Percentiles rank a stretch among this genome's conserved stretches.
phyloP scores from a whole-genome alignment of 1,139 yeast genomes.

The Lodderomyces elongisporus region DNA sequence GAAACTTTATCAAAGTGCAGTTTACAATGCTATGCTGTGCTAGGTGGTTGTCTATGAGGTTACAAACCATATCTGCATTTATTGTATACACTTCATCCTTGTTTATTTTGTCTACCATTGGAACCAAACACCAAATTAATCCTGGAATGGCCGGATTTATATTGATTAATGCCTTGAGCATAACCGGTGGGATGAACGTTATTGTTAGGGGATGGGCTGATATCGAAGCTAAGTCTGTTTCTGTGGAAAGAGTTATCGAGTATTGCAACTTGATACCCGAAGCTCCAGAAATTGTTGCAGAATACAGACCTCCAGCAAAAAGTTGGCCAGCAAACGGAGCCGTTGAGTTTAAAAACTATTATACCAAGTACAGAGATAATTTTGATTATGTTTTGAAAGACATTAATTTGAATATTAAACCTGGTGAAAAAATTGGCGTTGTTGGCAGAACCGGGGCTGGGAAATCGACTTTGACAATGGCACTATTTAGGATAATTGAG shows the following conservation, averaged over 20 bases:
- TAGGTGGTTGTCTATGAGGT: constrained; percentile 38
- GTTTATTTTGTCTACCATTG: constrained; percentile 21
- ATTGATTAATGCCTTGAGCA: constrained; percentile 32
- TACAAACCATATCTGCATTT: constrained; percentile 31
- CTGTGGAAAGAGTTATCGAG: constrained; percentile 34
- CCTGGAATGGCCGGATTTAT: constrained; percentile 36
- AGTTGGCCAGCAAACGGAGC: constrained; percentile 32
- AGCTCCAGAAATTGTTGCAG: constrained; percentile 26
- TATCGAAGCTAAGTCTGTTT: constrained; percentile 29
- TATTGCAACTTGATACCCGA: constrained; percentile 31
- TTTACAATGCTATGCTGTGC: constrained; percentile 21
- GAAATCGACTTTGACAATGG: constrained; percentile 34
- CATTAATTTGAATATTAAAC: constrained; percentile 22
- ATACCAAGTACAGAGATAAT: constrained; percentile 32
- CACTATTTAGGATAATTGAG: constrained; percentile 36
- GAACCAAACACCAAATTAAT: constrained; percentile 18
- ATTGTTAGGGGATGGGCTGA: constrained; percentile 34
- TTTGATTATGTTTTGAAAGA: constrained; percentile 33
- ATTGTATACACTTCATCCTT: constrained; percentile 27
- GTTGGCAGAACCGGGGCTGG: constrained; percentile 44
- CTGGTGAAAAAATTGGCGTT: constrained; percentile 35
- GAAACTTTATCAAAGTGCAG: constrained; percentile 19
- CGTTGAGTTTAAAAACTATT: constrained; percentile 25
- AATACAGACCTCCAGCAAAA: constrained; percentile 19
- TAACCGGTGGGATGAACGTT: constrained; percentile 27